Base-by-base conservation (phyloP, 2,329 filamentous ascomycete species). In the Botrytis fabae region DNA sequence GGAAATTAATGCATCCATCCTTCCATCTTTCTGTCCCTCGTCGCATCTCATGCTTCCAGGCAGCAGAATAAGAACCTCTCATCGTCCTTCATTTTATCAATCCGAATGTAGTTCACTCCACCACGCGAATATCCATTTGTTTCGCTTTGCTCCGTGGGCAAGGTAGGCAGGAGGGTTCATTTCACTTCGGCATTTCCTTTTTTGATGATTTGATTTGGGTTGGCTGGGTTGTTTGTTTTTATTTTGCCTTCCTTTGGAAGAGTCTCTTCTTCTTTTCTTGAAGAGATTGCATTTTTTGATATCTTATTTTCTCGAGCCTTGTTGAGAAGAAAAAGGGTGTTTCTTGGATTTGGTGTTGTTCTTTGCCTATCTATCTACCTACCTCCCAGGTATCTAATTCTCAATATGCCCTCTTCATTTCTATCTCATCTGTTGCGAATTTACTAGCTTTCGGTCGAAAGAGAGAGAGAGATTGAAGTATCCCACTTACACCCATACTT, bases 21-120 rank as follows among this genome's bases (percentile, higher is more conserved):
- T 18, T 46, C 40, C 22, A 12, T 10, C 40, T 28, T 18, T 61
- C 60, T 62, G 12, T 38, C 25, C 48, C 48, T 54, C 22, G 28
- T 38, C 25, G 25, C 22, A n/a, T 62, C 25, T 44, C 25, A 9
- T 61, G 51, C 63, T 35, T 71, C 69, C 69, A 71, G 69, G 69
- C 69, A 71, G 69, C 69, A 71, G 69, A 54, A 57, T 71, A 71
- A 54, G 60, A 71, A 65, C 61, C 22, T 40, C 44, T 51, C 44
- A 44, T 48, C 61, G 44, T 44, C 32, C 42, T 66, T 20, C 22
- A 38, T 60, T 28, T 42, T 14, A 40, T 20, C 68, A 70, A n/a
- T 16, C 25, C 16, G 18, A 44, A 28, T 22, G 22, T 35, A 65
- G 22, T 44, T 65, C 28, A 48, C 32, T 65, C 63, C 54, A 59